These are phyloP conservation scores for Tricholoma bakamatsutake DNA, from an alignment of 768 basidiomycete genomes.

Conservation along the genomic window DNA sequence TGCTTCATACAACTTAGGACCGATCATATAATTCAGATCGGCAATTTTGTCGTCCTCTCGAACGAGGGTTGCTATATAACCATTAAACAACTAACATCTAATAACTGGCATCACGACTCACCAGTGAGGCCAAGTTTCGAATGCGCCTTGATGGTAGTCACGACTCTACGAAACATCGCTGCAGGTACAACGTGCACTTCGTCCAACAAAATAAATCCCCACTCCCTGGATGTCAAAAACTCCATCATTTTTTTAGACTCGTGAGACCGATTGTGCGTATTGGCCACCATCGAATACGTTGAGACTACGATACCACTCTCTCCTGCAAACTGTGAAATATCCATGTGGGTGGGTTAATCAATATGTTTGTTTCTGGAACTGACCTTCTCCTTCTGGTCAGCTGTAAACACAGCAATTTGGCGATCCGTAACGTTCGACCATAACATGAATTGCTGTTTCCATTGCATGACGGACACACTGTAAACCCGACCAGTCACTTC, in stretches of 20 bases:
- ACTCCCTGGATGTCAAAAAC: conserved; percentile 94
- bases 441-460: conserved; percentile 97
- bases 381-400: conserved; percentile 96
- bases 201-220: conserved; percentile 97
- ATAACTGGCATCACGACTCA: conserved; percentile 27
- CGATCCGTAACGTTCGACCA: conserved; percentile 98
- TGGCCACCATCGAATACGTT: conserved; percentile 99
- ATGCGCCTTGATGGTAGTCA: conserved; percentile 98
- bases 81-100: background rate
- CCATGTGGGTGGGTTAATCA: conserved; percentile 5
- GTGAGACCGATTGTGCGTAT: conserved; percentile 97
- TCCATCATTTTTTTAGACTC: conserved; percentile 99
- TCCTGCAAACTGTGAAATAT: conserved; percentile 71
- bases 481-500: background rate
- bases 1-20: conserved; percentile 97
- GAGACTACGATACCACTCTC: conserved; percentile 98
- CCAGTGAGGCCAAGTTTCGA: conserved; percentile 97
- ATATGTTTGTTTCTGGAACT: conserved; percentile 6
- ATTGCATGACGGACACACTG: conserved; percentile 95
- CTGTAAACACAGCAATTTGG: conserved; percentile 96
- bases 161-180: conserved; percentile 96
- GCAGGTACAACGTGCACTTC: conserved; percentile 99
- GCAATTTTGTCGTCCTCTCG: conserved; percentile 99
- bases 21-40: conserved; percentile 98
- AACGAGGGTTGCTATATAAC: conserved; percentile 79